A percentile compares a stretch with the other conserved stretches of the same genome.
phyloP scores from a whole-genome alignment of 192 early-diverging fungal species.

The Backusella mclennaniae region DNA sequence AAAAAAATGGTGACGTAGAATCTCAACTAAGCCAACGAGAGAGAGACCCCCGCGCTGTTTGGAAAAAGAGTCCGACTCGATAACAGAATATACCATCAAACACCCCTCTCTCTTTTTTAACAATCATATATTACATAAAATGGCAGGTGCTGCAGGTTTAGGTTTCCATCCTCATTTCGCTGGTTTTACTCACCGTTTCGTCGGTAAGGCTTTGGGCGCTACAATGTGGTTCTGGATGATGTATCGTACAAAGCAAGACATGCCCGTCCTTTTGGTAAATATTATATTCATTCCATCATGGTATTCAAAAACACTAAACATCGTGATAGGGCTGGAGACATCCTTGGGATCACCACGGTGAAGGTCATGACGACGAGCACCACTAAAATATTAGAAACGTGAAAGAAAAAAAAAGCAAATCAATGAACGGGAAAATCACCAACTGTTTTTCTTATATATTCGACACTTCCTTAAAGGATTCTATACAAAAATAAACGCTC shows the following conservation, averaged over 20 bases:
- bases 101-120: not conserved
- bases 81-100: not conserved
- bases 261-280: slow-evolving; percentile 63
- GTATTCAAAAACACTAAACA: not conserved
- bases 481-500: not conserved
- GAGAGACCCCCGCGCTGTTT: not conserved
- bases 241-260: slow-evolving; percentile 78
- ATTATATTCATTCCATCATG: too few relatives aligned
- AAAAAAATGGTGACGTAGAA: not conserved
- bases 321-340: slow-evolving; percentile 57
- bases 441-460: not conserved
- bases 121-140: slow-evolving; percentile 26
- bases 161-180: slow-evolving; percentile 53
- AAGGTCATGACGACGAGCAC: slow-evolving; percentile 40
- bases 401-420: not conserved
- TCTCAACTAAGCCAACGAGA: not conserved
- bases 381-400: slow-evolving; percentile 1
- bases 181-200: slow-evolving; percentile 49
- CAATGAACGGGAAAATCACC: not conserved
- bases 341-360: slow-evolving; percentile 69
- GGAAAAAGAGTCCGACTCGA: not conserved
- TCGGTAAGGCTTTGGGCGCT: slow-evolving; percentile 65
- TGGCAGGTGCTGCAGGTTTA: slow-evolving; percentile 41
- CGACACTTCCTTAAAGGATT: not conserved
- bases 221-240: slow-evolving; percentile 86